Evolutionary conservation across 2,329 filamentous ascomycete genomes (phyloP).

Genomic region (Hyphodiscus sp.): DNA sequence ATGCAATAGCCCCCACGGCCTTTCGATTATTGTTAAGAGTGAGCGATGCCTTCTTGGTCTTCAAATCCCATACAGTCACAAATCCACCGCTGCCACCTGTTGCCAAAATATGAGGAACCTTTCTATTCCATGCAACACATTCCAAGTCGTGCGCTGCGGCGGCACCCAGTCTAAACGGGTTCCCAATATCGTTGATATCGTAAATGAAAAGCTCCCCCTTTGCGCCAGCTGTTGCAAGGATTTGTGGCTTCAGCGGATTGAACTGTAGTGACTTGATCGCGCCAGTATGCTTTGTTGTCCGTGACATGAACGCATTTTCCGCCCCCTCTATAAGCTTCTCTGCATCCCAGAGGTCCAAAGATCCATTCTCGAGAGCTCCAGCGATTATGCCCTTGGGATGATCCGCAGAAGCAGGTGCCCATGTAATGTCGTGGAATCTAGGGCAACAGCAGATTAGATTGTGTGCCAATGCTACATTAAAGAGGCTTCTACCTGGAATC

Average conservation of each 20-base stretch:
- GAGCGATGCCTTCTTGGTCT: slow-evolving; percentile 94
- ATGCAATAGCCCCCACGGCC: slow-evolving; percentile 88
- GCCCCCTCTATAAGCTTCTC: slow-evolving; percentile 54
- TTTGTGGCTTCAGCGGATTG: slow-evolving; percentile 85
- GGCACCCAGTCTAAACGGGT: slow-evolving; percentile 83
- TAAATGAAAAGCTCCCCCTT: slow-evolving; percentile 97
- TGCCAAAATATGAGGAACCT: slow-evolving; percentile 91
- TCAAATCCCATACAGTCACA: slow-evolving; percentile 97
- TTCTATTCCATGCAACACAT: slow-evolving; percentile 97
- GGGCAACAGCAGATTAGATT: slow-evolving; percentile 6
- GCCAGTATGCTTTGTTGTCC: slow-evolving; percentile 83
- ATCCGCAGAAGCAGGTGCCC: slow-evolving; percentile 75
- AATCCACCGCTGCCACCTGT: slow-evolving; percentile 91
- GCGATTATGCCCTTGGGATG: slow-evolving; percentile 85
- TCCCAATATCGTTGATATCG: slow-evolving; percentile 83
- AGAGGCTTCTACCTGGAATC: slow-evolving; percentile 70
- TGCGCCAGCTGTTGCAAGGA: slow-evolving; percentile 84
- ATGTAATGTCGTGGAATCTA: slow-evolving; percentile 96
- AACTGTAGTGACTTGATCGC: slow-evolving; percentile 94
- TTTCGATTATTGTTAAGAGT: slow-evolving; percentile 93
- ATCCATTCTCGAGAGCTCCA: slow-evolving; percentile 89
- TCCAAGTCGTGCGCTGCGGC: slow-evolving; percentile 89
- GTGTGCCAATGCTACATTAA: slow-evolving; percentile 1
- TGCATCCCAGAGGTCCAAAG: slow-evolving; percentile 90
- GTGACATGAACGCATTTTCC: slow-evolving; percentile 73